Evolutionary conservation across 306 rosid genomes (phyloP).

Genomic region (Inga oerstediana): DNA sequence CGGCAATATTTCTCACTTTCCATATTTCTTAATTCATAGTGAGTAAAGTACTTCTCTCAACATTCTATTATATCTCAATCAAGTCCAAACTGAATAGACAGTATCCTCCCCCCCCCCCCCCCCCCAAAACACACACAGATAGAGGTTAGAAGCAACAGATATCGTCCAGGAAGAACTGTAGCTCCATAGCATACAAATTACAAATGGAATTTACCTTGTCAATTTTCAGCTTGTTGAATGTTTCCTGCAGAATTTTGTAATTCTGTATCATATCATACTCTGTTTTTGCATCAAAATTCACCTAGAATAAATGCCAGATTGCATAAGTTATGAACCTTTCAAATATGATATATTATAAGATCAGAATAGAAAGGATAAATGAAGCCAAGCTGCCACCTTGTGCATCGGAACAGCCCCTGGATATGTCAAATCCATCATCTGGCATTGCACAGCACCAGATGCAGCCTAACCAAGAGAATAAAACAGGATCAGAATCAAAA

Average conservation of each 20-base stretch:
- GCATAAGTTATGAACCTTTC: not conserved
- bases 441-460: conserved; percentile 98
- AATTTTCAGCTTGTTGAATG: conserved; percentile 85
- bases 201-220: conserved; percentile 60
- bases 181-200: not conserved
- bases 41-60: not conserved
- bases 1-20: conserved; percentile 4
- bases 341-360: conserved; percentile 24
- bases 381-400: conserved; percentile 58
- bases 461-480: conserved; percentile 67
- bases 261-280: conserved; percentile 98
- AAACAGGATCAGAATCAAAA: conserved; percentile 18
- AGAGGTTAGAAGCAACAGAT: conserved; percentile 11
- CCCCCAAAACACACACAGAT: not conserved
- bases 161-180: not conserved
- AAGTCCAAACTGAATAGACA: not conserved
- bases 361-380: conserved; percentile 20
- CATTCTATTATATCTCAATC: not conserved
- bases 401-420: conserved; percentile 97
- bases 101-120: too few species aligned
- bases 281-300: conserved; percentile 87
- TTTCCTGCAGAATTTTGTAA: conserved; percentile 91
- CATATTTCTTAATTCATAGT: conserved; percentile 7
- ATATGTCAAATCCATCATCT: conserved; percentile 91
- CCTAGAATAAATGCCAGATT: conserved; percentile 51